Conservation (phyloP, 257 asterid species). For the Oldenlandia corymbosa region DNA sequence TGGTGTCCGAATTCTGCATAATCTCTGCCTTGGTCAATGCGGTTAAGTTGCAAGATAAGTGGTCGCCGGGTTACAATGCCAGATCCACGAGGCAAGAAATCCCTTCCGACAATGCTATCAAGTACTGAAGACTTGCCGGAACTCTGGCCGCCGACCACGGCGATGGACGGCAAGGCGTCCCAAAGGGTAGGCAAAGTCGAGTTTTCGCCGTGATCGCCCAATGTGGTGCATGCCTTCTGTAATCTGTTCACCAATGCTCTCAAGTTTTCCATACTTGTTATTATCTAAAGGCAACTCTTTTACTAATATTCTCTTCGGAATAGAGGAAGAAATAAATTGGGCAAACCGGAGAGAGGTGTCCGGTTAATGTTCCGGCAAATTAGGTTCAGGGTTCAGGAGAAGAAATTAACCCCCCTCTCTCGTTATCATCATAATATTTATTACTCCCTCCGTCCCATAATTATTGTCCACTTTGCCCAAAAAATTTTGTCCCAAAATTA, state of each 20-base stretch:
- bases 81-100: slow-evolving; percentile 98
- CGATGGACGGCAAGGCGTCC: slow-evolving; percentile 94
- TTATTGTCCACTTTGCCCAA: no score
- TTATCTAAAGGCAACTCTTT: no score
- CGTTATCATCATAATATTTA: no score
- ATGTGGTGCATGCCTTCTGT: slow-evolving; percentile 94
- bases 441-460: no score
- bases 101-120: slow-evolving; percentile 95
- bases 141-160: slow-evolving; percentile 99
- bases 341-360: slow-evolving; percentile 16
- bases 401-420: no score
- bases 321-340: slow-evolving; percentile 17
- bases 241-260: slow-evolving; percentile 77
- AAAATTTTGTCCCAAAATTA: no score
- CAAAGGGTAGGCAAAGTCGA: slow-evolving; percentile 88
- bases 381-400: no score
- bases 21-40: no score
- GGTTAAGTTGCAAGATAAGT: no score
- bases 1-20: no score
- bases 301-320: background rate
- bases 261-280: slow-evolving; percentile 73
- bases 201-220: slow-evolving; percentile 90
- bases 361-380: no score
- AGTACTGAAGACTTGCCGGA: slow-evolving; percentile 98
- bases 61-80: no score